Percentiles rank a stretch among this genome's conserved stretches.
Evolutionary conservation across 371 early-diverging fungal genomes (phyloP).

Genomic region (Blastocladiella emersonii): DNA sequence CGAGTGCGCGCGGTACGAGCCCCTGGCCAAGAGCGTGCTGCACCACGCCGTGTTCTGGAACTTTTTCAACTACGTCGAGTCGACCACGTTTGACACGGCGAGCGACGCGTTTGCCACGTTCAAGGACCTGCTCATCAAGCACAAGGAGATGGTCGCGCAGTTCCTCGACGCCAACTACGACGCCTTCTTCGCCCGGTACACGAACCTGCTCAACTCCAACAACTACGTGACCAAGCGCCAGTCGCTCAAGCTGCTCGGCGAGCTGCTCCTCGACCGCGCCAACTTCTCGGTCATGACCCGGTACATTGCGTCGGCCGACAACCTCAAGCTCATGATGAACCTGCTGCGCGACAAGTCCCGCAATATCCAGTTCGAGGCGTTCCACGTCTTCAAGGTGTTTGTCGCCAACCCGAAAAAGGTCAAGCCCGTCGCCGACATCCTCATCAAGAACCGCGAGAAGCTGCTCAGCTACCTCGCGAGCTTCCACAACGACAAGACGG

Average conservation of each 20-base stretch:
- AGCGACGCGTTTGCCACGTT: slow-evolving; percentile 96
- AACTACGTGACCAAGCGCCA: slow-evolving; percentile 97
- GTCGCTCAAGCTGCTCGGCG: slow-evolving; percentile 92
- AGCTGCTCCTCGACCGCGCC: slow-evolving; percentile 85
- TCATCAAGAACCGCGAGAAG: slow-evolving; percentile 83
- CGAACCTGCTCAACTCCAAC: slow-evolving; percentile 60
- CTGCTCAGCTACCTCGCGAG: slow-evolving; percentile 67
- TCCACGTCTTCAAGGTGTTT: slow-evolving; percentile 98
- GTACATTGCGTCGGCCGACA: slow-evolving; percentile 82
- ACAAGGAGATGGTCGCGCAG: slow-evolving; percentile 76
- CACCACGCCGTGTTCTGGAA: slow-evolving; percentile 73
- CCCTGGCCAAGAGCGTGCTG: slow-evolving; percentile 68
- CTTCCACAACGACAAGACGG: slow-evolving; percentile 89
- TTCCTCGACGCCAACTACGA: slow-evolving; percentile 84
- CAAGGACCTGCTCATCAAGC: slow-evolving; percentile 78
- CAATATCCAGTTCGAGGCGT: slow-evolving; percentile 97
- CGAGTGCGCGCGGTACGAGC: slow-evolving; percentile 89
- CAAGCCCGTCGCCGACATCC: slow-evolving; percentile 75
- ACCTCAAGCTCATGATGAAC: slow-evolving; percentile 95
- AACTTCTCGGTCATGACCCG: slow-evolving; percentile 90
- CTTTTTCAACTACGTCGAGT: slow-evolving; percentile 88
- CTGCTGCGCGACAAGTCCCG: slow-evolving; percentile 80
- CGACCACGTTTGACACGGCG: slow-evolving; percentile 92
- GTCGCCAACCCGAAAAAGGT: slow-evolving; percentile 96
- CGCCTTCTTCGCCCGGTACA: slow-evolving; percentile 80